Base-by-base conservation (phyloP, 2,329 filamentous ascomycete species). In the Epichloe festucae region DNA sequence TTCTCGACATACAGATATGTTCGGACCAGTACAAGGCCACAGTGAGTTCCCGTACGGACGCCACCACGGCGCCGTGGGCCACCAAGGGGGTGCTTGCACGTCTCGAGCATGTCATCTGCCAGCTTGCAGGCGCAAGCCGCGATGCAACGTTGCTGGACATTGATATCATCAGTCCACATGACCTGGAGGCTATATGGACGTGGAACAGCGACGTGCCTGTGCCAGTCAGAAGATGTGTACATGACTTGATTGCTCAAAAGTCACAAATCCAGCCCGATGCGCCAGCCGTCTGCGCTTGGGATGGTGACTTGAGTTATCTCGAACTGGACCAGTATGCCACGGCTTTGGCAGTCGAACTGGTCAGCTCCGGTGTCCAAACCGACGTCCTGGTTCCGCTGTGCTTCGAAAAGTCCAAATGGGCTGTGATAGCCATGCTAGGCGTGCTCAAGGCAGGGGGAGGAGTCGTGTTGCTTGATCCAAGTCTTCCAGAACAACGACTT, bases 371-470 rank as follows among this genome's bases (percentile, higher is more conserved):
- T 15, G 62, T 71, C 39, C 23, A 7, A 7, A 27, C 23, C 23
- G 23, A 27, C 23, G 23, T 27, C 6, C 67, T 66, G 10, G 68
- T 77, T n/a, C 72, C 73, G 3, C 62, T 76, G n/a, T 74, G 71
- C 56, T 75, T 76, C 53, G 71, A 75, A 56, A 75, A 75, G 58
- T 74, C 71, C 34, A 63, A 62, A 55, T 74, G 70, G 71, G 69
- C 73, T 4, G 62, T 68, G 7, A 64, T 75, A 21, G 68, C 69
- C 0, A 67, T 75, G 4, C 58, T 76, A 8, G 72, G 65, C 6
- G 65, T 75, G 50, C 72, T 75, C 68, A 75, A 75, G 57, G 60
- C 72, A n/a, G 73, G 73, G 7, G 71, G 65, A 2, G 67, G 70
- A 6, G 75, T 75, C 55, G 70, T 70, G 2, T 64, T 75, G 11